Evolutionary conservation across 2,329 filamentous ascomycete genomes (phyloP).

Genomic region (Claviceps africana): DNA sequence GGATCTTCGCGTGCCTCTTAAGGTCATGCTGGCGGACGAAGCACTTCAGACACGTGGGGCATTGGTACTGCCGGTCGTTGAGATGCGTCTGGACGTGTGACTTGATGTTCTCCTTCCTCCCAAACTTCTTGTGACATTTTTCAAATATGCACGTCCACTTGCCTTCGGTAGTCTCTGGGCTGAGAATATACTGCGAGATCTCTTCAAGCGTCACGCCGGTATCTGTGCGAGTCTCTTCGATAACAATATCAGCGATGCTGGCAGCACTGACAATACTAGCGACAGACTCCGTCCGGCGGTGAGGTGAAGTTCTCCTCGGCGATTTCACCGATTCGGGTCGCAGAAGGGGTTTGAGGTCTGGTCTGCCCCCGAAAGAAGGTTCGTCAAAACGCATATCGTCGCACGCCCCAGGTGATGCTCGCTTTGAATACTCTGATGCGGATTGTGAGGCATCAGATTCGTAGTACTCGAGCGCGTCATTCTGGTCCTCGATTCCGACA

Average conservation of each 20-base stretch:
- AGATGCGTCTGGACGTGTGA: constrained; percentile 97
- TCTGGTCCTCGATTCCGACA: constrained; percentile 21
- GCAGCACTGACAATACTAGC: constrained; percentile 44
- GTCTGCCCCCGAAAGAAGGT: constrained; percentile 27
- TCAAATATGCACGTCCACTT: constrained; percentile 69
- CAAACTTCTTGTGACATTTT: constrained; percentile 77
- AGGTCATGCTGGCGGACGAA: constrained; percentile 96
- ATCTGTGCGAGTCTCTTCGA: constrained; percentile 52
- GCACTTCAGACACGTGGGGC: constrained; percentile 84
- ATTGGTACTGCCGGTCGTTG: constrained; percentile 88
- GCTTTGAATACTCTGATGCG: constrained; percentile 36
- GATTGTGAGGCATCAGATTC: constrained; percentile 19
- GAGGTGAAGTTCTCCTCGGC: constrained; percentile 17
- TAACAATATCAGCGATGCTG: constrained; percentile 47
- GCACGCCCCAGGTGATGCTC: constrained; percentile 32
- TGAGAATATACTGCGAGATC: constrained; percentile 59
- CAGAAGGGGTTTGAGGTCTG: constrained; percentile 21
- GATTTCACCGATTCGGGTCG: constrained; percentile 8
- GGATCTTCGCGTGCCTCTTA: constrained; percentile 94
- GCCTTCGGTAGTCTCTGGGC: constrained; percentile 56
- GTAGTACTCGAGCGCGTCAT: constrained; percentile 20
- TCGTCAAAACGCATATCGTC: constrained; percentile 22
- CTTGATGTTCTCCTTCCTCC: constrained; percentile 97
- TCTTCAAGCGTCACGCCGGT: constrained; percentile 83
- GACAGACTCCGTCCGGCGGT: constrained; percentile 45